Evolutionary conservation across 352 stramenopile species (phyloP), one percentile per base, ranked within the genome.

Genomic region (Phytophthora cryptogea): DNA sequence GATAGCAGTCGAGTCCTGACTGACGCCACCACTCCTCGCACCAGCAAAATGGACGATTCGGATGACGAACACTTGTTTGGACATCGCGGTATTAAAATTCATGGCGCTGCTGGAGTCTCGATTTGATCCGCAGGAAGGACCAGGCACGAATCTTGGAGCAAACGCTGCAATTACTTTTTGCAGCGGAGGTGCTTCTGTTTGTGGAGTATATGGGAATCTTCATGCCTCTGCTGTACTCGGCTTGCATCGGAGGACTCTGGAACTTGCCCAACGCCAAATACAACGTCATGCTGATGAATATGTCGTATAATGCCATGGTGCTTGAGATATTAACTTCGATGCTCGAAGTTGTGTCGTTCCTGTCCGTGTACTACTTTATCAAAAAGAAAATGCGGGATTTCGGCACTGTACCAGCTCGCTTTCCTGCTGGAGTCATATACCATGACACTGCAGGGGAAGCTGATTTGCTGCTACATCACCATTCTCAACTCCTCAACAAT

Each of bases 401-500:
- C 45, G 32, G 51, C 55, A 30, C 46, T 73, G 17, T 61, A 70
- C 27, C 47, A 65, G 52, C 60, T 77, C 31, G 64, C 48, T n/a
- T 77, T 77, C 43, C 54, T 77, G 56, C 65, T 78, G 10, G 65
- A 74, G 44, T 62, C 48, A 14, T 69, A 74, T 45, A 57, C 51
- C 6, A 52, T 63, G 43, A 58, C 37, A 11, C 36, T 68, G n/a
- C 63, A 68, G 23, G 59, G 50, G 13, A 68, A 71, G 26, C 52
- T 68, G 20, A 50, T 68, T 10, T 52, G 35, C 3, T 53, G 46
- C 33, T 58, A 66, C 61, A 56, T 61, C 50, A 55, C 23, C 3
- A 61, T 66, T 32, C 44, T 66, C 13, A 66, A 66, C 20, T 60
- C 50, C 17, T 45, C 49, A 1, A 52, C 58, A 7, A 44, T 66